A percentile compares a stretch with the other conserved stretches of the same genome.
Evolutionary conservation across 2,329 filamentous ascomycete genomes (phyloP).

Genomic region (Xylaria sp.): DNA sequence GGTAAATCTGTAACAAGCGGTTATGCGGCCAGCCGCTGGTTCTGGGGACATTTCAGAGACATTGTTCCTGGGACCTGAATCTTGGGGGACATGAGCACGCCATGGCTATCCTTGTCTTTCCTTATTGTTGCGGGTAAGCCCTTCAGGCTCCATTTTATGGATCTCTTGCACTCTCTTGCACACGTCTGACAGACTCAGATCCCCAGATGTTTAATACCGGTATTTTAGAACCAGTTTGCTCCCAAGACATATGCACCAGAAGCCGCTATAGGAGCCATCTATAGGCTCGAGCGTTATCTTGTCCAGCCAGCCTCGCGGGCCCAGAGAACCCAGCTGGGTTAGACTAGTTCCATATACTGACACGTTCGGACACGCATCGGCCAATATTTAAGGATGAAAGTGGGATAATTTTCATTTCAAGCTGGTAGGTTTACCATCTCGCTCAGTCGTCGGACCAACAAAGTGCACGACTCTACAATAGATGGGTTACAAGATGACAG

Average conservation of each 20-base stretch:
- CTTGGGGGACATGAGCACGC: constrained; percentile 25
- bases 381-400: constrained; percentile 5
- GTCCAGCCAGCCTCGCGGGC: background rate
- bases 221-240: constrained; percentile 8
- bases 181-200: constrained; percentile 33
- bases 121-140: constrained; percentile 27
- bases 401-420: background rate
- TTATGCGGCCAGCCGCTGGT: constrained; percentile 34
- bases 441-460: constrained; percentile 5
- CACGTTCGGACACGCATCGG: constrained; percentile 14
- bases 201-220: constrained; percentile 15
- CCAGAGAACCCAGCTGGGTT: background rate
- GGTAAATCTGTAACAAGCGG: constrained; percentile 32
- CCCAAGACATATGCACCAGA: background rate
- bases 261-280: constrained; percentile 3
- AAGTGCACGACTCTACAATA: background rate
- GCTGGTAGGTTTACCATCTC: constrained; percentile 10
- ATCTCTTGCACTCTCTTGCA: background rate
- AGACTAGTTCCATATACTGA: background rate
- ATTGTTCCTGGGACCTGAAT: constrained; percentile 35
- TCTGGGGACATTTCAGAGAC: constrained; percentile 26
- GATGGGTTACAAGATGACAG: background rate
- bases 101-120: constrained; percentile 35
- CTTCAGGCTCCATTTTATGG: constrained; percentile 15
- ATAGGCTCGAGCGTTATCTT: background rate